Conservation (phyloP, 2,329 filamentous ascomycete species). For the Lizonia empirigonia region DNA sequence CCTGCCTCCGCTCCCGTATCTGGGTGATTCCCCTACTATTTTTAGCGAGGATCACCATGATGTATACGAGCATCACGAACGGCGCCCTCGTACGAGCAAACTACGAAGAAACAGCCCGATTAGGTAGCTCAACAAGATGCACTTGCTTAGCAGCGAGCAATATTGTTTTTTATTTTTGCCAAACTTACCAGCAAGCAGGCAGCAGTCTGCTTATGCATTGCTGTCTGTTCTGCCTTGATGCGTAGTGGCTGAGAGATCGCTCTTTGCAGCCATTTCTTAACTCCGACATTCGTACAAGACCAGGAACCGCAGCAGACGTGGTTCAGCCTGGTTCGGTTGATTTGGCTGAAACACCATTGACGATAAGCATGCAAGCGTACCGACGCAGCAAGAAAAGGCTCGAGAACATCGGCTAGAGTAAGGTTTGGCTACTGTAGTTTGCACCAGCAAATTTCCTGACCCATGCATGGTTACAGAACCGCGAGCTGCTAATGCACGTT, state of each 20-base stretch:
- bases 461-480: not conserved
- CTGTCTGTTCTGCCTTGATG: no score
- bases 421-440: not conserved
- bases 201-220: no score
- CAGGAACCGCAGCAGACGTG: not conserved
- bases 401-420: not conserved
- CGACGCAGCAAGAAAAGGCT: not conserved
- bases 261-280: no score
- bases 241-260: no score
- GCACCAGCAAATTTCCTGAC: not conserved
- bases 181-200: no score
- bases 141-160: no score
- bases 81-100: not conserved
- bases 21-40: no score
- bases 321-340: not conserved
- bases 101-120: no score
- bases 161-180: no score
- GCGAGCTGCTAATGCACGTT: not conserved
- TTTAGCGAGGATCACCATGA: constrained; percentile 7
- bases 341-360: no score
- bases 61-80: not conserved
- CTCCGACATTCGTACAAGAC: no score
- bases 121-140: no score
- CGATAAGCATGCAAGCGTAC: not conserved
- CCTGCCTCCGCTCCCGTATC: constrained; percentile 1